Percentiles rank a stretch among this genome's conserved stretches.
Evolutionary conservation across 139 green algal species (phyloP).

Genomic region (Chlorella sp.): DNA sequence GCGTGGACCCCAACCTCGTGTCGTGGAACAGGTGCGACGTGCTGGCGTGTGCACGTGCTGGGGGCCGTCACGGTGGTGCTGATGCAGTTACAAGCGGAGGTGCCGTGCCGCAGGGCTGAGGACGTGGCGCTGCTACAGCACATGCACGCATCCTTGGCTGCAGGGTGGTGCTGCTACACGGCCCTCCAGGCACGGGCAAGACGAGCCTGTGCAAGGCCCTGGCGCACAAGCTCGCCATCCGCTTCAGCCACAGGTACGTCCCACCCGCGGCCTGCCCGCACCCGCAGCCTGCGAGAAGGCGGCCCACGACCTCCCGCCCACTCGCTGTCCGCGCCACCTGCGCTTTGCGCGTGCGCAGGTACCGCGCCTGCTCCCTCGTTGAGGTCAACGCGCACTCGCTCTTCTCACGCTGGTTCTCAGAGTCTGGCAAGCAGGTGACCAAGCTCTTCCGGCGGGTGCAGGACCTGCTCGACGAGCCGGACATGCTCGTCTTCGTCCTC

Average conservation of each 20-base stretch:
- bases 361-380: conserved; percentile 77
- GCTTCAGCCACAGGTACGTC: conserved; percentile 35
- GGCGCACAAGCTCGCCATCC: conserved; percentile 45
- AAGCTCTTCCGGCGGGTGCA: conserved; percentile 80
- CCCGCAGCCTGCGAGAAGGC: no score
- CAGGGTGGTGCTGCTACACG: conserved; percentile 85
- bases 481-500: conserved; percentile 91
- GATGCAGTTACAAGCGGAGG: not conserved
- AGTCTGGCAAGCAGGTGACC: conserved; percentile 79
- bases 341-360: no score
- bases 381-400: conserved; percentile 96
- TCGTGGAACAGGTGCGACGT: conserved; percentile 74
- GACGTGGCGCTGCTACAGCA: not conserved
- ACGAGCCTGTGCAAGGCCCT: conserved; percentile 75
- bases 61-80: not conserved
- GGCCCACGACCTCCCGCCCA: no score
- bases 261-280: no score
- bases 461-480: conserved; percentile 80
- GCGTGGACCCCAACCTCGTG: conserved; percentile 75
- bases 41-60: not conserved
- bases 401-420: conserved; percentile 93
- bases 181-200: conserved; percentile 79
- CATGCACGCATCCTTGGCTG: not conserved
- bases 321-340: no score
- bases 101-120: not conserved